These are phyloP conservation scores for Elongisporangium prolatum DNA, from an alignment of 352 stramenopile genomes.

Conservation along the genomic window DNA sequence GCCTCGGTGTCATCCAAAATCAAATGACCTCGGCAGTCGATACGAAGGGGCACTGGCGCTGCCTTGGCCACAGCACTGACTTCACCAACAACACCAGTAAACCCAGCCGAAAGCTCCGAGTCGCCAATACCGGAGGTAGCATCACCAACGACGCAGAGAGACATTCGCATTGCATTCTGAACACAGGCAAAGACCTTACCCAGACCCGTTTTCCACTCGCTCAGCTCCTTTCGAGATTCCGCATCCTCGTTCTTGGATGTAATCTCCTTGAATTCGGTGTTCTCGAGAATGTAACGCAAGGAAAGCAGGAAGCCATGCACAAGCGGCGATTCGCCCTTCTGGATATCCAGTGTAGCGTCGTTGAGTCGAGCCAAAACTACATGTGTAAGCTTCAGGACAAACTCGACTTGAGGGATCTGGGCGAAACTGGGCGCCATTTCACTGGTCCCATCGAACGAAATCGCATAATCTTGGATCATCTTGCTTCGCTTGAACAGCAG, in stretches of 20 bases:
- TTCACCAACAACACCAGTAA: constrained; percentile 60
- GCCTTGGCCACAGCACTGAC: constrained; percentile 53
- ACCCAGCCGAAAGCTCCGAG: constrained; percentile 55
- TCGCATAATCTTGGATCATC: constrained; percentile 33
- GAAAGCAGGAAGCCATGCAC: constrained; percentile 77
- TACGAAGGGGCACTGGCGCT: constrained; percentile 43
- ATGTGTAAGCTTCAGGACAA: constrained; percentile 53
- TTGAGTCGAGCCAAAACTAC: constrained; percentile 41
- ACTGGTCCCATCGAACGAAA: constrained; percentile 23
- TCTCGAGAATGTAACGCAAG: constrained; percentile 72
- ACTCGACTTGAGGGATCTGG: constrained; percentile 26
- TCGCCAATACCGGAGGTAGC: constrained; percentile 61
- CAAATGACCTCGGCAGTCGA: constrained; percentile 79
- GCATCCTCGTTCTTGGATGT: constrained; percentile 1
- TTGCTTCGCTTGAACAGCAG: constrained; percentile 66
- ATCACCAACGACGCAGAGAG: constrained; percentile 69
- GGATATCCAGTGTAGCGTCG: constrained; percentile 21
- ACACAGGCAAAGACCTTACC: constrained; percentile 45
- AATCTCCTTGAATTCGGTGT: constrained; percentile 35
- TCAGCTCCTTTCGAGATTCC: constrained; percentile 7
- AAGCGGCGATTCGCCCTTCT: constrained; percentile 52
- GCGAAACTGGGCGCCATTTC: constrained; percentile 4
- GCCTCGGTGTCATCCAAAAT: constrained; percentile 50
- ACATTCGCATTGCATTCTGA: constrained; percentile 55
- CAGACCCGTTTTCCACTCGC: constrained; percentile 44